phyloP scores from a whole-genome alignment of 1,139 yeast species.

The Kodamaea arcana region DNA sequence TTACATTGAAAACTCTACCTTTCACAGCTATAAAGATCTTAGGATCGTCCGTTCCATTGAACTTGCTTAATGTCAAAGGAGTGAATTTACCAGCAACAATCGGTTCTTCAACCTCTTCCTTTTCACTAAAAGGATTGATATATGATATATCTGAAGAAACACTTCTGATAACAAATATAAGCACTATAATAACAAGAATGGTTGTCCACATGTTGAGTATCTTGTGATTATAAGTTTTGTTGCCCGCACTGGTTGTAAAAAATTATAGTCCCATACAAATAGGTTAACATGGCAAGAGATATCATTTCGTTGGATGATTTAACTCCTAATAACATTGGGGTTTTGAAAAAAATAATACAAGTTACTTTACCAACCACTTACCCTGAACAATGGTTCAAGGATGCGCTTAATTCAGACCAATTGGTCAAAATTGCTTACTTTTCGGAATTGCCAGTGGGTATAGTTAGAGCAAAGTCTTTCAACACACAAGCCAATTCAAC shows the following conservation, averaged over 20 bases:
- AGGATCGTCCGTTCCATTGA: constrained; percentile 75
- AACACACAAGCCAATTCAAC: constrained; percentile 23
- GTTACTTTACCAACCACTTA: constrained; percentile 40
- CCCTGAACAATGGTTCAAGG: constrained; percentile 43
- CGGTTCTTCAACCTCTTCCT: constrained; percentile 40
- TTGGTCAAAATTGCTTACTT: constrained; percentile 47
- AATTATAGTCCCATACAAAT: neutral
- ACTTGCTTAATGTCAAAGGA: constrained; percentile 67
- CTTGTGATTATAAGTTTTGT: neutral
- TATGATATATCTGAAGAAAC: constrained; percentile 17
- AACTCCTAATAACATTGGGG: constrained; percentile 52
- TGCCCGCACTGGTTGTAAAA: neutral
- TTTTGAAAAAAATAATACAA: constrained; percentile 47
- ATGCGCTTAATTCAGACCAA: constrained; percentile 31
- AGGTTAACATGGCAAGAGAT: constrained; percentile 30
- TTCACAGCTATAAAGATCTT: constrained; percentile 78
- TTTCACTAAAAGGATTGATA: constrained; percentile 18
- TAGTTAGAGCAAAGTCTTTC: constrained; percentile 50
- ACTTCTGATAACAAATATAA: constrained; percentile 17
- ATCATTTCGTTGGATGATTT: constrained; percentile 51
- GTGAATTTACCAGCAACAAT: constrained; percentile 77
- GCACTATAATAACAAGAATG: constrained; percentile 17
- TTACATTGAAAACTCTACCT: constrained; percentile 84
- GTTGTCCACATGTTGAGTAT: constrained; percentile 15
- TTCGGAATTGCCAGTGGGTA: constrained; percentile 71